phyloP scores from a whole-genome alignment of 2,329 filamentous ascomycete genomes.

The Aspergillus novoparasiticus region DNA sequence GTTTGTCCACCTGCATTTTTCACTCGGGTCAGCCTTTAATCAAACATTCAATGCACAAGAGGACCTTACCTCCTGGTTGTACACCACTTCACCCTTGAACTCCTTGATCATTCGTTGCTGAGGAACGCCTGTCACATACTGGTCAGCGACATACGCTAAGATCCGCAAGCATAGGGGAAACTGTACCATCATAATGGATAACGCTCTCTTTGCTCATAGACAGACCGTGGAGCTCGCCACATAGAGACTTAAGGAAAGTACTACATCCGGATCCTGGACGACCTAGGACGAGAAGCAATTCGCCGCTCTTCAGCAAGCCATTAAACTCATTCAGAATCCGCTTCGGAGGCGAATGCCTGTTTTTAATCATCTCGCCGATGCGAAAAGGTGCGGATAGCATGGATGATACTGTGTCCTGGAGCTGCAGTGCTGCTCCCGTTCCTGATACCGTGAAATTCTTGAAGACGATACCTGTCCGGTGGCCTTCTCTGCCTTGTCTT shows the following conservation, averaged over 20 bases:
- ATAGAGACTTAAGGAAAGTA: constrained; percentile 3
- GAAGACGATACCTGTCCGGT: constrained; percentile 8
- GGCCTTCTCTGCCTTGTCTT: not conserved
- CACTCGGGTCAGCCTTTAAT: not conserved
- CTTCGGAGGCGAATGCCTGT: constrained; percentile 1
- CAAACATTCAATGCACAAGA: not conserved
- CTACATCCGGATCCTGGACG: not conserved
- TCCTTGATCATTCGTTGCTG: constrained; percentile 35
- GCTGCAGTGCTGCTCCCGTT: constrained; percentile 8
- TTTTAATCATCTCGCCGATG: not conserved
- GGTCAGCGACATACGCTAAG: not conserved
- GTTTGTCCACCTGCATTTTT: constrained; percentile 68
- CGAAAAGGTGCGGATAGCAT: constrained; percentile 4
- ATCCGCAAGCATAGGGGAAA: not conserved
- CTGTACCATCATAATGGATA: constrained; percentile 2
- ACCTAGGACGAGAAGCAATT: not conserved
- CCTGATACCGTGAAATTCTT: constrained; percentile 8
- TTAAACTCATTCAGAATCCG: constrained; percentile 14
- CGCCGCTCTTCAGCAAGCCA: not conserved
- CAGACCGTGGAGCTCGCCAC: not conserved
- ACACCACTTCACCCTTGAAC: constrained; percentile 41
- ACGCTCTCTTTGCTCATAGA: not conserved
- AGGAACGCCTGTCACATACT: constrained; percentile 42
- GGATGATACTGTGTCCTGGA: constrained; percentile 6
- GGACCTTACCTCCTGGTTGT: constrained; percentile 48